phyloP scores from a whole-genome alignment of 768 basidiomycete genomes.

The Russula griseocarnosa region DNA sequence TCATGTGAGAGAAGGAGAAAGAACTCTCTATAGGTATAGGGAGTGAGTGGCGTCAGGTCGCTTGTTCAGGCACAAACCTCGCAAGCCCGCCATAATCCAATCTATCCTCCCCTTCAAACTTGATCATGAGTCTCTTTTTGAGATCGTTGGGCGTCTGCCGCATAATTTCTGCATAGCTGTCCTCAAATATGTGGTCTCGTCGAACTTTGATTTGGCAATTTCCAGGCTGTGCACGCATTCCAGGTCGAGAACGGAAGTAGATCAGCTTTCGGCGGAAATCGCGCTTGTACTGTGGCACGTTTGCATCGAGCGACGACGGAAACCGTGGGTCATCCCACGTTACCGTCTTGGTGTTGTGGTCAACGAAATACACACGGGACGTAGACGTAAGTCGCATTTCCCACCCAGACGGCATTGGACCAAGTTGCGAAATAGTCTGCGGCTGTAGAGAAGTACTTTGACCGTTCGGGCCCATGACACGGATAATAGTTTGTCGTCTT shows the following conservation, averaged over 20 bases:
- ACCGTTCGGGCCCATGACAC: conserved; percentile 71
- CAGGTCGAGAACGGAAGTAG: conserved; percentile 98
- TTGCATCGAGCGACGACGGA: conserved; percentile 91
- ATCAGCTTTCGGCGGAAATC: conserved; percentile 97
- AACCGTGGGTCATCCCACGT: conserved; percentile 99
- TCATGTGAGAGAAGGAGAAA: conserved; percentile 99
- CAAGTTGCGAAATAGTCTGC: conserved; percentile 93
- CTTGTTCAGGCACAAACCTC: conserved; percentile 50
- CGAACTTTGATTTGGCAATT: conserved; percentile 99
- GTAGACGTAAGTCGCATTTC: conserved; percentile 99
- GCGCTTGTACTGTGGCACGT: conserved; percentile 99
- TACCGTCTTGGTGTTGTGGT: conserved; percentile 99
- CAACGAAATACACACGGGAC: conserved; percentile 98
- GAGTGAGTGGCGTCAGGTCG: background rate
- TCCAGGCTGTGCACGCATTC: conserved; percentile 95
- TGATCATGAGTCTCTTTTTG: conserved; percentile 99
- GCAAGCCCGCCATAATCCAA: conserved; percentile 97
- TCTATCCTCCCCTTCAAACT: conserved; percentile 99
- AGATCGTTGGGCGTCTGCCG: conserved; percentile 96
- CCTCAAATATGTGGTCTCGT: conserved; percentile 97
- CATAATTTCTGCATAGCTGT: conserved; percentile 99
- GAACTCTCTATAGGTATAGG: conserved; percentile 72
- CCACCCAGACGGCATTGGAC: conserved; percentile 96
- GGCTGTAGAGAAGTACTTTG: conserved; percentile 46
- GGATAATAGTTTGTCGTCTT: conserved; percentile 91